These are phyloP conservation scores for Fusarium globosum DNA, from an alignment of 2,329 filamentous ascomycete genomes.

Conservation along the genomic window DNA sequence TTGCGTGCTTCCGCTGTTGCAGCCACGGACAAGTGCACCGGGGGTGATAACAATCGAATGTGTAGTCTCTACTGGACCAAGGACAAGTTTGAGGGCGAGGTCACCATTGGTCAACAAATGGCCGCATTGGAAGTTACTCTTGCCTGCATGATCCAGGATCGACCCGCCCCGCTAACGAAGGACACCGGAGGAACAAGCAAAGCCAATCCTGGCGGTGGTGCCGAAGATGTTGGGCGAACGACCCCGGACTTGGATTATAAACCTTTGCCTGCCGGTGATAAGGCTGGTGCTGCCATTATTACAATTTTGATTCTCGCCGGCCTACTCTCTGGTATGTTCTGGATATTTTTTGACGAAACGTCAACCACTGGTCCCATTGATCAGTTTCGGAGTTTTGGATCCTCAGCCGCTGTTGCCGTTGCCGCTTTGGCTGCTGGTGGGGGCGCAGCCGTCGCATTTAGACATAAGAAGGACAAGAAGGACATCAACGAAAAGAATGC, in stretches of 20 bases:
- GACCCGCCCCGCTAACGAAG: constrained; percentile 57
- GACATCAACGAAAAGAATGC: constrained; percentile 41
- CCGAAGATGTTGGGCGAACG: constrained; percentile 57
- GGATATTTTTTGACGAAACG: constrained; percentile 62
- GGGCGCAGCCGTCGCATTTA: constrained; percentile 35
- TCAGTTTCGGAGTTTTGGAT: constrained; percentile 47
- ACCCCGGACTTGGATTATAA: constrained; percentile 43
- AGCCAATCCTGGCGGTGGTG: constrained; percentile 59
- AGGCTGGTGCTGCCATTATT: constrained; percentile 73
- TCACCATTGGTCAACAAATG: constrained; percentile 78
- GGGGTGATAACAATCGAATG: constrained; percentile 66
- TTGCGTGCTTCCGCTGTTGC: constrained; percentile 66
- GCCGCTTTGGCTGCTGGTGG: constrained; percentile 41
- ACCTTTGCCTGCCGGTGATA: constrained; percentile 66
- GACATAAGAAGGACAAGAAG: constrained; percentile 25
- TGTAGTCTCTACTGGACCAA: constrained; percentile 71
- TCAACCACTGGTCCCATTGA: constrained; percentile 48
- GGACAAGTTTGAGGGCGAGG: constrained; percentile 66
- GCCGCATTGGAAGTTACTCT: constrained; percentile 73
- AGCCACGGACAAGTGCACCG: constrained; percentile 67
- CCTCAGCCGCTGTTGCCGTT: constrained; percentile 31
- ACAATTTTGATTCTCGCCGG: constrained; percentile 68
- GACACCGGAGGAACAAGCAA: constrained; percentile 68
- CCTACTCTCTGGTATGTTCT: constrained; percentile 64
- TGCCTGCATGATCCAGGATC: constrained; percentile 65